Evolutionary conservation across 2,329 filamentous ascomycete genomes (phyloP).

Genomic region (Sclerotinia trifoliorum): DNA sequence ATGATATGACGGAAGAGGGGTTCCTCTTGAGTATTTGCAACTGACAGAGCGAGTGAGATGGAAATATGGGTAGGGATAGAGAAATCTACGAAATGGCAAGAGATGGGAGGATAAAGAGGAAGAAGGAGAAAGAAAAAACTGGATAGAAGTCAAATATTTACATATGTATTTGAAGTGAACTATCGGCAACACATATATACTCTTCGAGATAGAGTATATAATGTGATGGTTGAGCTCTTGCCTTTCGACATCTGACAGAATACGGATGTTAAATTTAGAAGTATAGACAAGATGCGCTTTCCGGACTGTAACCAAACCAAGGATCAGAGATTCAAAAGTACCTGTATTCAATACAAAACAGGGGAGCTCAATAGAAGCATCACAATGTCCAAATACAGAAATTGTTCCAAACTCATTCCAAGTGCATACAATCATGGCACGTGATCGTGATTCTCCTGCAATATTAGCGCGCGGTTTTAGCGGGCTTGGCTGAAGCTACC

Average conservation of each 20-base stretch:
- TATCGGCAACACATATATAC: neutral
- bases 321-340: neutral
- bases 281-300: neutral
- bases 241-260: neutral
- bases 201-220: neutral
- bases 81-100: neutral
- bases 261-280: neutral
- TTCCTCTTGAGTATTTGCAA: neutral
- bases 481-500: constrained; percentile 15
- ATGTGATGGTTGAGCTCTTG: neutral
- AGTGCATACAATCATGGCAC: neutral
- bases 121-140: neutral
- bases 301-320: too few relatives aligned
- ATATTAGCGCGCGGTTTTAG: constrained; percentile 11
- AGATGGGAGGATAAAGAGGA: neutral
- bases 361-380: neutral
- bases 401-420: neutral
- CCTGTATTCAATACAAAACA: neutral
- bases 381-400: neutral
- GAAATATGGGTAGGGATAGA: neutral
- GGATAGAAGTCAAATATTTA: too few relatives aligned
- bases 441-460: neutral
- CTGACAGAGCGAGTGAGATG: neutral
- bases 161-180: neutral
- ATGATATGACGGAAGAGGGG: neutral